A percentile compares a stretch with the other conserved stretches of the same genome.
These are phyloP conservation scores for Pisolithus marmoratus DNA, from an alignment of 768 basidiomycete genomes.

Conservation along the genomic window DNA sequence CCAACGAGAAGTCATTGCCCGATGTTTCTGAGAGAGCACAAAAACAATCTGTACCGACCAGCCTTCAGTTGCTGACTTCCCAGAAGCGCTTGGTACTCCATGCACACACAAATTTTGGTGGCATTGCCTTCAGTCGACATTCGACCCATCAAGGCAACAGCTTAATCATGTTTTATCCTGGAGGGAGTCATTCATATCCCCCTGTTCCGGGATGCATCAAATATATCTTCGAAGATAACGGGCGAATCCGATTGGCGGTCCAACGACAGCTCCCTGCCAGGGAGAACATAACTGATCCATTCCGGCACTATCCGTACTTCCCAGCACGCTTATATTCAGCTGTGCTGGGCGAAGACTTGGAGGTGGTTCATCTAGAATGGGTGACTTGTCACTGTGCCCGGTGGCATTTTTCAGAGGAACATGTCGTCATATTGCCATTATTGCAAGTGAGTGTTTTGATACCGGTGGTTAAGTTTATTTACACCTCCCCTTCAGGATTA, in stretches of 20 bases:
- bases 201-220: constrained; percentile 12
- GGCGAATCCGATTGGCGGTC: not conserved
- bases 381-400: constrained; percentile 2
- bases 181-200: not conserved
- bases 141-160: constrained; percentile 11
- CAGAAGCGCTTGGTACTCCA: not conserved
- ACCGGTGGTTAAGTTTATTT: too few relatives aligned
- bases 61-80: constrained; percentile 1
- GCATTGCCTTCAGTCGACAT: constrained; percentile 1
- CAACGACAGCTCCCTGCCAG: not conserved
- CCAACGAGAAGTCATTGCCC: not conserved
- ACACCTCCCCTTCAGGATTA: too few relatives aligned
- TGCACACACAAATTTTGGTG: not conserved
- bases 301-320: not conserved
- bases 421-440: constrained; percentile 2
- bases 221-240: constrained; percentile 5
- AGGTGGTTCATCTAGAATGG: constrained; percentile 6
- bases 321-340: not conserved
- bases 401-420: constrained; percentile 3
- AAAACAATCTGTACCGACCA: not conserved
- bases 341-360: not conserved
- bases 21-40: not conserved
- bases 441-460: not conserved
- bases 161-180: constrained; percentile 9
- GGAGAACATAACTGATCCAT: not conserved